A percentile compares a stretch with the other conserved stretches of the same genome.
These are phyloP conservation scores for Phytophthora nicotianae DNA, from an alignment of 352 stramenopile species.

Conservation along the genomic window DNA sequence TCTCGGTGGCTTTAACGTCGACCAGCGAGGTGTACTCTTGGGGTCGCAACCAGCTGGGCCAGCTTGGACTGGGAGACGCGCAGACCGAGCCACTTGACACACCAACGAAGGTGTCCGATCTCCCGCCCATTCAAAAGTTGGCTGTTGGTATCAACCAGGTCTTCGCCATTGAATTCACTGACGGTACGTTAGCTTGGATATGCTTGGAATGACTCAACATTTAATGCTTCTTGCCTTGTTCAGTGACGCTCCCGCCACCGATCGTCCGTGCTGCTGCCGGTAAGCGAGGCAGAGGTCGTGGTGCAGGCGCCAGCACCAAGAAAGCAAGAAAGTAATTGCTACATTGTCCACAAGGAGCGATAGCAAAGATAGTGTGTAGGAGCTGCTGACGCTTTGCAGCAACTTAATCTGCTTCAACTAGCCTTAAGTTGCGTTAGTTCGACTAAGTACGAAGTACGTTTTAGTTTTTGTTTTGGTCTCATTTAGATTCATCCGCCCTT, in stretches of 20 bases:
- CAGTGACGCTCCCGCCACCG: constrained; percentile 60
- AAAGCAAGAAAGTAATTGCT: constrained; percentile 42
- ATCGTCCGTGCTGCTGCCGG: constrained; percentile 19
- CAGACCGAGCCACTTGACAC: constrained; percentile 38
- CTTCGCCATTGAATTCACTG: constrained; percentile 78
- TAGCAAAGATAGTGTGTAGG: not conserved
- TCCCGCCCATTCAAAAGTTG: constrained; percentile 69
- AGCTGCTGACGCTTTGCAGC: not conserved
- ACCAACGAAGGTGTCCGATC: constrained; percentile 57
- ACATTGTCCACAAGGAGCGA: not conserved
- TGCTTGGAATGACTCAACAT: not conserved
- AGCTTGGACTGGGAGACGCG: constrained; percentile 61
- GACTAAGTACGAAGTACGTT: constrained; percentile 22
- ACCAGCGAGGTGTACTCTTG: constrained; percentile 72
- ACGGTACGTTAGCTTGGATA: constrained; percentile 45
- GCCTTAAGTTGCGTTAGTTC: constrained; percentile 15
- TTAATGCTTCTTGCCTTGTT: constrained; percentile 1
- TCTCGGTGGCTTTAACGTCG: constrained; percentile 62
- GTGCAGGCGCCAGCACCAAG: constrained; percentile 27
- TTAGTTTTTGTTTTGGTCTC: not conserved
- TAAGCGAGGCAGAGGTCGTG: constrained; percentile 30
- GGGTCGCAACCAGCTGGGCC: constrained; percentile 71
- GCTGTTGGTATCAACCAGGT: constrained; percentile 74
- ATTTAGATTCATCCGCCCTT: constrained; percentile 16
- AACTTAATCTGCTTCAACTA: constrained; percentile 20